These are phyloP conservation scores for Prunus fruticosa DNA, from an alignment of 306 rosid species.

Conservation along the genomic window DNA sequence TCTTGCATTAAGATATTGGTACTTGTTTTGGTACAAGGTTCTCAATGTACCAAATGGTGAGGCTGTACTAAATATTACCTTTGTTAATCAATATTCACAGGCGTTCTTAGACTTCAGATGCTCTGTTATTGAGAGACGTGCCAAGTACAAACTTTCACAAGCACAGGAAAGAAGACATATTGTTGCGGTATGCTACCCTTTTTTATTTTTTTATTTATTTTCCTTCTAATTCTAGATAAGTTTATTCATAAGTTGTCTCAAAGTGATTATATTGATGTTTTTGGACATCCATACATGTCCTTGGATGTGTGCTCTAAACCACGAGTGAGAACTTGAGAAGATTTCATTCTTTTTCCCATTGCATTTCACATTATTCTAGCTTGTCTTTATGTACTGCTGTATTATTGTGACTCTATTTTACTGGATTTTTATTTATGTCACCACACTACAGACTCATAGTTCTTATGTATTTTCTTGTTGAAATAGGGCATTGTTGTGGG, in stretches of 20 bases:
- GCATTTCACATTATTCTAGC: conserved; percentile 4
- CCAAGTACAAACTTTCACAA: conserved; percentile 76
- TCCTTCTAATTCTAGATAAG: neutral
- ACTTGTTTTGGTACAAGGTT: neutral
- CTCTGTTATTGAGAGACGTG: conserved; percentile 86
- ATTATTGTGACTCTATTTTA: neutral
- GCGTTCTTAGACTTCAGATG: conserved; percentile 92
- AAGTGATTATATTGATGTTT: neutral
- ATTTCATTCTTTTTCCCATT: neutral
- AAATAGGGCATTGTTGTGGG: conserved; percentile 81
- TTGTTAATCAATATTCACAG: conserved; percentile 32
- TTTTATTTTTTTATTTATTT: too few species aligned
- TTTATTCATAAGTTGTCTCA: neutral
- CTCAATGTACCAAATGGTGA: neutral
- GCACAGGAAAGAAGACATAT: conserved; percentile 84
- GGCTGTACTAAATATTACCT: neutral
- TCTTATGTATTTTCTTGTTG: conserved; percentile 14
- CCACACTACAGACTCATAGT: conserved; percentile 3
- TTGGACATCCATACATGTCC: neutral
- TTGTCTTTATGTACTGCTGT: neutral
- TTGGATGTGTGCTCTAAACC: neutral
- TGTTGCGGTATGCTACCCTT: conserved; percentile 59
- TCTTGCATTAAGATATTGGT: neutral
- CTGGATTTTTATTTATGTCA: neutral
- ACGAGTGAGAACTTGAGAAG: neutral